Base-by-base conservation (phyloP, 2,329 filamentous ascomycete species). In the Fusarium solani-melongenae region DNA sequence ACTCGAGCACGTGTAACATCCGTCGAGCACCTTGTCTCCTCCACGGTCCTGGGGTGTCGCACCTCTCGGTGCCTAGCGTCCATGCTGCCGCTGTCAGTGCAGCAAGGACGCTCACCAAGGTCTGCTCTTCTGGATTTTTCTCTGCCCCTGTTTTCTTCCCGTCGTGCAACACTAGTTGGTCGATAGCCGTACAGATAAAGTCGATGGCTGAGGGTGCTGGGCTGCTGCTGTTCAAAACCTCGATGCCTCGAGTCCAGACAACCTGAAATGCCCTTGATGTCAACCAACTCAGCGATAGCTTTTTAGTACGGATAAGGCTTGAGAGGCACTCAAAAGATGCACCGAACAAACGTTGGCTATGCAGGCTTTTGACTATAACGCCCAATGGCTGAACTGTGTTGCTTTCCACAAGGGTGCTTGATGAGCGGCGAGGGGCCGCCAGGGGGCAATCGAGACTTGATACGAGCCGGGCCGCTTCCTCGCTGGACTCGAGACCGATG, bases 81-180 rank as follows among this genome's bases (percentile, higher is more conserved):
- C 72, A 58, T 12, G 70, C 70, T 33, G 79, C 79, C 9, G 79
- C 78, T 15, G 73, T 68, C 34, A 83, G 58, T n/a, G 78, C 80
- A 17, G 80, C 79, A 10, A 76, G 69, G 11, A 83, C 67, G 39
- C 77, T 79, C n/a, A 75, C 74, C 27, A 83, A 70, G 11, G 76
- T 77, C 59, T 79, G 75, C 36, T 80, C 76, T 5, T 68, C 73
- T 34, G 71, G 46, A 11, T 38, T 53, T 31, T 70, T 58, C 31
- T 71, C 49, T 14, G 36, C 24, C 6, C 17, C 56, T 9, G 51
- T 46, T 5, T 59, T 49, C 8, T 68, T 60, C 31, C 57, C 66
- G 12, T 63, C 51, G 17, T 66, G 44, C n/a, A 70, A 55, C 20
- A 75, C 63, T 36, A 82, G 72, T 17, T 72, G 69, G 22, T 70